Base-by-base conservation (phyloP, 768 basidiomycete species). In the Collybia sp. region DNA sequence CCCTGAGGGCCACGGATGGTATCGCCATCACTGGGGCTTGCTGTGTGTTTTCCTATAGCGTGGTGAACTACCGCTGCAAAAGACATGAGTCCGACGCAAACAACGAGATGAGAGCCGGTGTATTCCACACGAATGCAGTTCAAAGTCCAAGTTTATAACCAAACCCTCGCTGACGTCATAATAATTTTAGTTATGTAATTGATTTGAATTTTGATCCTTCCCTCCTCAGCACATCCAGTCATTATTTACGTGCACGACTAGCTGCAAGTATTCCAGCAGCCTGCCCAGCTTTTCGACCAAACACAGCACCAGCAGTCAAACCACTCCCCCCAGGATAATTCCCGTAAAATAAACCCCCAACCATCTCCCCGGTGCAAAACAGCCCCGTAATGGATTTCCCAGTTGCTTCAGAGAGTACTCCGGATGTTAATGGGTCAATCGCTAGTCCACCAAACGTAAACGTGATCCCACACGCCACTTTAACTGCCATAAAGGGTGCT, bases 321-420 rank as follows among this genome's bases (percentile, higher is more conserved):
- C 83, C 83, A 53, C 80, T 82, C 12, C 83, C 82, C 2, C 83
- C 83, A 0, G 85, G 85, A 55, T 86, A 87, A 54, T 85, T 86
- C 17, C 65, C 60, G 50, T 76, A 79, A 54, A 80, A 86, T 40
- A 86, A 53, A 10, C 75, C 77, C 4, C 83, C 82, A 0, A 85
- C 76, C 72, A 85, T 79, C 60, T 85, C 85, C 12, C 84, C 85
- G 1, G 82, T 69, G 52, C 79, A 82, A 58, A 79, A 84, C 33
- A 87, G 56, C 2, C 84, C 82, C 6, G 53, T 58, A 31, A 86
- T 80, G 10, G 59, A 54, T 12, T 58, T 53, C 9, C 68, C 70
- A 1, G 62, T 70, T 41, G 57, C 53, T 19, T 68, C 67, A 0
- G 69, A 71, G 1, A 83, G 40, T 5, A 85, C 82, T 1, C 60